These are phyloP conservation scores for Debaryomyces prosopidis DNA, from an alignment of 805 yeast genomes.

Conservation along the genomic window DNA sequence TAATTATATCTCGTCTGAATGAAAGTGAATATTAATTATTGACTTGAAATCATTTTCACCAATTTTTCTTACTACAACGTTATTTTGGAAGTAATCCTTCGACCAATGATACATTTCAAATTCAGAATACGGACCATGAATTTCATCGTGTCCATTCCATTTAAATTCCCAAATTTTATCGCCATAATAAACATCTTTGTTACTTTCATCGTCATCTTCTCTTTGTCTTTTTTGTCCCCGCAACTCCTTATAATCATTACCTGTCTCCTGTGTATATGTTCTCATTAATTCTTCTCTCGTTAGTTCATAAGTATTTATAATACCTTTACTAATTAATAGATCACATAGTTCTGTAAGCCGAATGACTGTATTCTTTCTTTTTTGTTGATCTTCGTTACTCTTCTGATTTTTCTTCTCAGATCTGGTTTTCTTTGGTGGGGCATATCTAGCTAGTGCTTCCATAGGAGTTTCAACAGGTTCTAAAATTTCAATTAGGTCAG, in stretches of 20 bases:
- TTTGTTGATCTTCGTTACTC: slow-evolving; percentile 14
- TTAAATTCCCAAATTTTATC: slow-evolving; percentile 39
- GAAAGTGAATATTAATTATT: slow-evolving; percentile 23
- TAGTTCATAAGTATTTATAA: slow-evolving; percentile 50
- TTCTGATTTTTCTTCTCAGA: slow-evolving; percentile 10
- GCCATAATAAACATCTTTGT: slow-evolving; percentile 23
- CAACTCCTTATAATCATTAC: slow-evolving; percentile 18
- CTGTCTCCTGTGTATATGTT: slow-evolving; percentile 21
- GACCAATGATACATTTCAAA: slow-evolving; percentile 61
- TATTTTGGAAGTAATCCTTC: slow-evolving; percentile 46
- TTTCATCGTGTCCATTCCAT: slow-evolving; percentile 37
- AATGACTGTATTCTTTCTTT: slow-evolving; percentile 26
- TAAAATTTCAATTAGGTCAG: slow-evolving; percentile 39
- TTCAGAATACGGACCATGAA: slow-evolving; percentile 51
- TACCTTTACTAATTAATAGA: slow-evolving; percentile 37
- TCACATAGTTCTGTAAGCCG: slow-evolving; percentile 52
- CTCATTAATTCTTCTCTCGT: slow-evolving; percentile 57
- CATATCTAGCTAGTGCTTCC: slow-evolving; percentile 51
- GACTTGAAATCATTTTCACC: slow-evolving; percentile 24
- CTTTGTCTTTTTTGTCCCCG: slow-evolving; percentile 18
- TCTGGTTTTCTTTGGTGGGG: slow-evolving; percentile 23
- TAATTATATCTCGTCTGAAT: slow-evolving; percentile 5
- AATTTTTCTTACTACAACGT: slow-evolving; percentile 41
- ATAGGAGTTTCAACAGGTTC: slow-evolving; percentile 62
- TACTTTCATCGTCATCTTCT: slow-evolving; percentile 14